Base-by-base conservation (phyloP, 192 early-diverging fungal species). In the Kappamyces sp. region DNA sequence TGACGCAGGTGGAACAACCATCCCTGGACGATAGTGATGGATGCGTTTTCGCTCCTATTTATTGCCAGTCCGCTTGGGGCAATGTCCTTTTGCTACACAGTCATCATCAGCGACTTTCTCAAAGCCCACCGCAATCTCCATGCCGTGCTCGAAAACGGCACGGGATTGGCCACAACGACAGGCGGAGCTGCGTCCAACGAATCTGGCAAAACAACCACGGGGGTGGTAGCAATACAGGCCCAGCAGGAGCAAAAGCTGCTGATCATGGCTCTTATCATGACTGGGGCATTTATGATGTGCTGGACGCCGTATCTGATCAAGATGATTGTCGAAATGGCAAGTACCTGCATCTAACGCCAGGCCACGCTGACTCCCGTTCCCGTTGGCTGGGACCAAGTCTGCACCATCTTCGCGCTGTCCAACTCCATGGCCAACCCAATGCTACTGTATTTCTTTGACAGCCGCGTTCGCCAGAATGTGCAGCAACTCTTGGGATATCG, bases 181-280 rank as follows among this genome's bases (percentile, higher is more conserved):
- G 22, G 22, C 22, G 22, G 22, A 22, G 22, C 22, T 22, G 22
- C 22, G 22, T 22, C 22, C 22, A 22, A 22, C 22, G 22, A 22
- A 22, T 22, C 22, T 22, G 22, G 22, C 22, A 22, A 22, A 22
- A 22, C 22, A 22, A 22, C 22, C 22, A 22, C 22, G 22, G 22
- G 22, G 22, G 22, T 22, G 22, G 22, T 22, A 22, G 22, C 22
- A 22, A 22, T 22, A 22, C 22, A 22, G 22, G 22, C 22, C 22
- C 22, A 22, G 22, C 22, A 55, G 22, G 54, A 55, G 40, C 40
- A 11, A 14, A 41, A 40, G 54, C 15, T 55, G n/a, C 37, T 55
- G 4, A 32, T 55, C 54, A 55, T 43, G 54, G n/a, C 54, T 5
- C 36, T 55, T 40, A 34, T 34, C n/a, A 55, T 55, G 6, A 40